These are phyloP conservation scores for Sanghuangporus sanghuang DNA, from an alignment of 1,284 basidiomycete species.

Conservation along the genomic window DNA sequence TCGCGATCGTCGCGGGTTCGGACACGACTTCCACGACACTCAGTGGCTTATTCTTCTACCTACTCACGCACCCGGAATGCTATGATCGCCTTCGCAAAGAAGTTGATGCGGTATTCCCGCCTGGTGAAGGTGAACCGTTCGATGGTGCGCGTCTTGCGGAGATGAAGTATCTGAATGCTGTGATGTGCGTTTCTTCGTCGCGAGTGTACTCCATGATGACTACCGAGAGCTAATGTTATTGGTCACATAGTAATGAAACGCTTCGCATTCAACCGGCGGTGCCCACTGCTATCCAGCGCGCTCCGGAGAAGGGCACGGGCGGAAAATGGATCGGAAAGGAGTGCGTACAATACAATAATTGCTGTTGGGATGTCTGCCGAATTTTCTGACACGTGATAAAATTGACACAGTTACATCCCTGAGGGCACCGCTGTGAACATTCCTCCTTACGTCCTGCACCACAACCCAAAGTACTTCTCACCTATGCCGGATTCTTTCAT, in stretches of 20 bases:
- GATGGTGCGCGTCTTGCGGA: slow-evolving; percentile 21
- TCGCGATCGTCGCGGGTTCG: slow-evolving; percentile 34
- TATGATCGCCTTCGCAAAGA: slow-evolving; percentile 27
- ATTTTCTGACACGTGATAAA: neutral
- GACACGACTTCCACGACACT: slow-evolving; percentile 33
- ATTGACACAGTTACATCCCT: slow-evolving; percentile 38
- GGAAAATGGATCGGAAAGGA: slow-evolving; percentile 14
- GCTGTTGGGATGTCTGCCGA: neutral
- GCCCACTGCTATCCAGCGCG: slow-evolving; percentile 11
- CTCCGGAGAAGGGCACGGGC: slow-evolving; percentile 15
- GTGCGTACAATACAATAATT: slow-evolving; percentile 3
- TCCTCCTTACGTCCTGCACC: slow-evolving; percentile 44
- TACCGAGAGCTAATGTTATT: neutral
- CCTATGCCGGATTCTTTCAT: slow-evolving; percentile 34
- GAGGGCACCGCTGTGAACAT: slow-evolving; percentile 44
- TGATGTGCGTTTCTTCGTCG: slow-evolving; percentile 24
- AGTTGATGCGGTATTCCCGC: slow-evolving; percentile 24
- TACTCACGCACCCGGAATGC: slow-evolving; percentile 28
- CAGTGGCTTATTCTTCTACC: slow-evolving; percentile 27
- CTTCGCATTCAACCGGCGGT: slow-evolving; percentile 14
- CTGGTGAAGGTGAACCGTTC: slow-evolving; percentile 15
- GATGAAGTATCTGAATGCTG: slow-evolving; percentile 30
- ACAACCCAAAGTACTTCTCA: slow-evolving; percentile 34
- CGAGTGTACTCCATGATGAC: neutral
- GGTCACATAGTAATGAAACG: slow-evolving; percentile 12